Conservation (phyloP, 345 rosid genomes). For the Acer yangbiense region DNA sequence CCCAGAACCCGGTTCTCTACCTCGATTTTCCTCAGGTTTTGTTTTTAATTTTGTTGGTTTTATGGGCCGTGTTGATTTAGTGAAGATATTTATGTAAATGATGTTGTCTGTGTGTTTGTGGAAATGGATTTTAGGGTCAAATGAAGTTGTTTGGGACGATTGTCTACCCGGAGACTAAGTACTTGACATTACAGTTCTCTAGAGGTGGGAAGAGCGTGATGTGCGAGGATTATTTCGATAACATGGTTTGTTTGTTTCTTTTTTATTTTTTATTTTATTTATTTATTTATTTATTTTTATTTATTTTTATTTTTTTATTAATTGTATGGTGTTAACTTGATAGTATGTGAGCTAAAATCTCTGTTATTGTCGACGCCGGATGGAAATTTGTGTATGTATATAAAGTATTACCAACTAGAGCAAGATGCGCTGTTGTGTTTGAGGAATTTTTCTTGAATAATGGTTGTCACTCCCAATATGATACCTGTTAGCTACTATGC, state of each 20-base stretch:
- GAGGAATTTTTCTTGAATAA: too few relatives aligned
- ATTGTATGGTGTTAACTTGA: too few relatives aligned
- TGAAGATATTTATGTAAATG: background rate
- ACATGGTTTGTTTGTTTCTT: constrained; percentile 43
- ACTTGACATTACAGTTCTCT: constrained; percentile 72
- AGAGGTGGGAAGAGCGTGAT: constrained; percentile 77
- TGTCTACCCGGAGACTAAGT: constrained; percentile 59
- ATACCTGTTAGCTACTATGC: too few relatives aligned
- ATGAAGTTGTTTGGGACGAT: constrained; percentile 91
- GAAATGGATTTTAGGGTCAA: constrained; percentile 58
- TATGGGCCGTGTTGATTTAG: background rate
- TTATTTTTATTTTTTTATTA: too few relatives aligned
- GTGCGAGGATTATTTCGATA: constrained; percentile 71
- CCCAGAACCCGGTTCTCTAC: constrained; percentile 87
- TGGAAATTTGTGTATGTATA: too few relatives aligned
- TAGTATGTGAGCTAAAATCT: too few relatives aligned
- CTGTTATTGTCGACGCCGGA: too few relatives aligned
- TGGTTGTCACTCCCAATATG: too few relatives aligned
- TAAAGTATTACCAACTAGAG: too few relatives aligned
- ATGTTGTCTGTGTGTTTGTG: background rate
- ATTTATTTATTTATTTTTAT: too few relatives aligned
- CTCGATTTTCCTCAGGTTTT: constrained; percentile 72
- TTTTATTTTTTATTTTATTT: too few relatives aligned
- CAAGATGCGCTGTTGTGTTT: too few relatives aligned
- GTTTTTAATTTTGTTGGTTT: background rate